Evolutionary conservation across 345 rosid species (phyloP).

Genomic region (Aquilaria yunnanensis): DNA sequence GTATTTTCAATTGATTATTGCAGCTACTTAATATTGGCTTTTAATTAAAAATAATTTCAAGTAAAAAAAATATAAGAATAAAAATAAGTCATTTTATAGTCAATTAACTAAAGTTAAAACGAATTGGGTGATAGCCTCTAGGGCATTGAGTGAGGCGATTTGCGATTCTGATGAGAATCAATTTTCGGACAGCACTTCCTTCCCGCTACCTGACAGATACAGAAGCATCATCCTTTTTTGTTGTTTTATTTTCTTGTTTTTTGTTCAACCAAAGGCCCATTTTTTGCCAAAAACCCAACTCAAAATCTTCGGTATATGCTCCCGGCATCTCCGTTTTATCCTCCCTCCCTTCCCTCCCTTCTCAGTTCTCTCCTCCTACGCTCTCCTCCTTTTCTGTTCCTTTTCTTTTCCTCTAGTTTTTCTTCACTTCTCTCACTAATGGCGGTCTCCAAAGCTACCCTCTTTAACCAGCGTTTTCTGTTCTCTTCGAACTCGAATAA

Average conservation of each 20-base stretch:
- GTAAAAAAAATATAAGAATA: too few species aligned
- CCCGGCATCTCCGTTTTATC: slow-evolving; percentile 48
- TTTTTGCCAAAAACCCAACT: neutral
- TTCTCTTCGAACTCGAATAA: slow-evolving; percentile 24
- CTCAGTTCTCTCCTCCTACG: slow-evolving; percentile 4
- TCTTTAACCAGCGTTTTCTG: slow-evolving; percentile 24
- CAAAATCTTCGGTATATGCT: slow-evolving; percentile 52
- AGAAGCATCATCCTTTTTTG: neutral
- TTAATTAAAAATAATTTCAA: too few species aligned
- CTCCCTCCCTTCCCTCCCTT: slow-evolving; percentile 12
- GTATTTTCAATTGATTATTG: too few species aligned
- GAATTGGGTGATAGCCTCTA: too few species aligned
- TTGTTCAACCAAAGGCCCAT: too few species aligned
- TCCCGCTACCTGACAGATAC: too few species aligned
- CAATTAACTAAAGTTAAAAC: too few species aligned
- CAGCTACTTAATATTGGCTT: too few species aligned
- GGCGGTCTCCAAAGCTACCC: slow-evolving; percentile 33
- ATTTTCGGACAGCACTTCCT: too few species aligned
- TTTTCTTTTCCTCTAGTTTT: slow-evolving; percentile 8
- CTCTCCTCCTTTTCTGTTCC: slow-evolving; percentile 4
- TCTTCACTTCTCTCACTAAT: slow-evolving; percentile 17
- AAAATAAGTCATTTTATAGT: too few species aligned
- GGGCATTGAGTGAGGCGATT: too few species aligned
- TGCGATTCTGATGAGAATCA: too few species aligned
- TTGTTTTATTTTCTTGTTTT: neutral